phyloP scores from a whole-genome alignment of 139 green algal species.

The Chlorella vulgaris region DNA sequence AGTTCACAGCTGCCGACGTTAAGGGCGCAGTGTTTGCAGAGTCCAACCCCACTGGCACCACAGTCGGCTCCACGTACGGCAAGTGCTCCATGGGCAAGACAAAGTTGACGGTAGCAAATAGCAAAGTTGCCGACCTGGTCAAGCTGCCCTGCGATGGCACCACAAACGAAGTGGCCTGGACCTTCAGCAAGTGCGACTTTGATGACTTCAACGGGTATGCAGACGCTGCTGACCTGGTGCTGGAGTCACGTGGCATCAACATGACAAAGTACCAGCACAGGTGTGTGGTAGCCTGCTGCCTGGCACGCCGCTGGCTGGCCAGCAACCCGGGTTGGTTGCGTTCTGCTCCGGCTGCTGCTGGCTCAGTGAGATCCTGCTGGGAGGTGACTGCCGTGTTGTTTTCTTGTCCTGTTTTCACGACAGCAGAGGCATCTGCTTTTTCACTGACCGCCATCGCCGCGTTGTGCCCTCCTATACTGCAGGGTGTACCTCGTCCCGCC shows the following conservation, averaged over 20 bases:
- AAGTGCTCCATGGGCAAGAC: slow-evolving; percentile 2
- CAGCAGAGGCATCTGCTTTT: too few species aligned
- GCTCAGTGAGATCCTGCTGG: too few species aligned
- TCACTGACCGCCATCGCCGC: too few species aligned
- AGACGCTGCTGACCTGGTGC: background rate
- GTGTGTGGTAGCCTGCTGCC: too few species aligned
- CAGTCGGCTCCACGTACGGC: slow-evolving; percentile 3
- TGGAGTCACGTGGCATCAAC: background rate
- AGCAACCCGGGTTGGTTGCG: too few species aligned
- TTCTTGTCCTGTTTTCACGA: background rate
- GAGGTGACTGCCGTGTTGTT: background rate
- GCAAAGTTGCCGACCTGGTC: background rate
- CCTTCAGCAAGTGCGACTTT: slow-evolving; percentile 6
- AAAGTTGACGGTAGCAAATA: background rate
- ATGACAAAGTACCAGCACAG: slow-evolving; percentile 16
- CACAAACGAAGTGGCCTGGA: slow-evolving; percentile 4
- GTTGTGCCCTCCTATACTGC: background rate
- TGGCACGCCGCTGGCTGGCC: too few species aligned
- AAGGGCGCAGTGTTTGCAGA: background rate
- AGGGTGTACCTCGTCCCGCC: slow-evolving; percentile 19
- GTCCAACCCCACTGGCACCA: background rate
- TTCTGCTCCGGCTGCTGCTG: too few species aligned
- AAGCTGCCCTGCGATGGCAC: slow-evolving; percentile 9
- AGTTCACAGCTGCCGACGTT: background rate
- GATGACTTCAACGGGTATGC: slow-evolving; percentile 14